Percentiles rank a stretch among this genome's conserved stretches.
Conservation (phyloP, 345 rosid species). For the Theobroma cacao region DNA sequence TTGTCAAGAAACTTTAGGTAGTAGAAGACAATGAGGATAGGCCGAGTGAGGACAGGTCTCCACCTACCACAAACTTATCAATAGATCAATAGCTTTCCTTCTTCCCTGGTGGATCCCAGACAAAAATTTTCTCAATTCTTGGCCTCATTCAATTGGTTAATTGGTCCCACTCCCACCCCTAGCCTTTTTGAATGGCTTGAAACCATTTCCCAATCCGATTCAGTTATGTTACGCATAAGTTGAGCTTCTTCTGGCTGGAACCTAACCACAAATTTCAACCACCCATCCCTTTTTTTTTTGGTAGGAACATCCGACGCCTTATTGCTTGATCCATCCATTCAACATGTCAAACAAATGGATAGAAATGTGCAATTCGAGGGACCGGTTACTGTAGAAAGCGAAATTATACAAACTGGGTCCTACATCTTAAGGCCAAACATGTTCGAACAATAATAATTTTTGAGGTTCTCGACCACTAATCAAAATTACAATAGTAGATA, state of each 20-base stretch:
- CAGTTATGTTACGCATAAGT: not conserved
- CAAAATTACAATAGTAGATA: not conserved
- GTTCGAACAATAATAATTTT: not conserved
- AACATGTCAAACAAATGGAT: not conserved
- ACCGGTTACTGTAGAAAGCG: not conserved
- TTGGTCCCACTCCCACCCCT: not conserved
- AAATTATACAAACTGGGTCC: not conserved
- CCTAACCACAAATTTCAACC: not conserved
- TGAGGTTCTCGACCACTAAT: not conserved
- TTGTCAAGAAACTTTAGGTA: not conserved
- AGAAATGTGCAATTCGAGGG: not conserved
- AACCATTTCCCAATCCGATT: not conserved
- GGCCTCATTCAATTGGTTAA: not conserved
- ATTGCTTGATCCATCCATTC: not conserved
- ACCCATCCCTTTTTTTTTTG: not conserved
- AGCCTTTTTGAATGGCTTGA: not conserved
- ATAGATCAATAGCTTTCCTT: slow-evolving; percentile 1
- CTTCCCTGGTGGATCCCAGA: not conserved
- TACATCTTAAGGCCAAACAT: not conserved
- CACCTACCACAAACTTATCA: slow-evolving; percentile 4
- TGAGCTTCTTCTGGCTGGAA: not conserved
- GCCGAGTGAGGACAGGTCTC: not conserved
- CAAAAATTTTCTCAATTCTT: not conserved
- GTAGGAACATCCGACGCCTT: not conserved
- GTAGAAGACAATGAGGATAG: slow-evolving; percentile 14